Conservation (phyloP, 2,329 filamentous ascomycete species). For the Fonsecaea nubica region DNA sequence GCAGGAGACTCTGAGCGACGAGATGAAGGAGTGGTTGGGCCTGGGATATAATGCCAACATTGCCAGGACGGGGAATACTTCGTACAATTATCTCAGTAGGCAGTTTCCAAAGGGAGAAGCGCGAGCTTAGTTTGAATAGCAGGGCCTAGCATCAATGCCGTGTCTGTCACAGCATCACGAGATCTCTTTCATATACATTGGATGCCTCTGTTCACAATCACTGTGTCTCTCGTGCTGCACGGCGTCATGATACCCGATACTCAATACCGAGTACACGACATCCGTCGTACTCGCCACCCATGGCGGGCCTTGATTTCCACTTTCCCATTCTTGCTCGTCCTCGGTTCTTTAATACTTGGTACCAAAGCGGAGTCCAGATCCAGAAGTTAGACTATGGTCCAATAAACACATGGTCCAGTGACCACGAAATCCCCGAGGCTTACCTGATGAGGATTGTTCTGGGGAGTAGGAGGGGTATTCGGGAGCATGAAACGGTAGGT, state of each 20-base stretch:
- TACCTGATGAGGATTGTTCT: neutral
- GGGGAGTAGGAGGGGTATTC: too few relatives aligned
- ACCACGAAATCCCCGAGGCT: neutral
- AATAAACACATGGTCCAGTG: neutral
- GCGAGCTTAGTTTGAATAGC: neutral
- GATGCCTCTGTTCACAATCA: neutral
- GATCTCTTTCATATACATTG: neutral
- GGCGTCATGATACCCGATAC: too few relatives aligned
- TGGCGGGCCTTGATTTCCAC: neutral
- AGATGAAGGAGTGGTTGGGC: slow-evolving; percentile 44
- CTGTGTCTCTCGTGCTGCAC: neutral
- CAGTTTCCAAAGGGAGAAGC: slow-evolving; percentile 6
- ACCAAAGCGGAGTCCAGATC: neutral
- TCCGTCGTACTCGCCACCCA: neutral
- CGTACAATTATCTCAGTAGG: slow-evolving; percentile 20
- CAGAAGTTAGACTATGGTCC: neutral
- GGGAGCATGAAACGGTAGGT: neutral
- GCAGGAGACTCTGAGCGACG: slow-evolving; percentile 39
- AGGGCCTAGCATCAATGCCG: neutral
- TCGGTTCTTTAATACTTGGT: neutral
- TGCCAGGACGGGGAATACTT: slow-evolving; percentile 12
- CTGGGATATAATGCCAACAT: slow-evolving; percentile 22
- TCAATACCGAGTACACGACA: too few relatives aligned
- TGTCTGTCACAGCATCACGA: neutral
- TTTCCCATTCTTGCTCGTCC: neutral